Evolutionary conservation across 306 rosid genomes (phyloP).

Genomic region (Vigna angularis): DNA sequence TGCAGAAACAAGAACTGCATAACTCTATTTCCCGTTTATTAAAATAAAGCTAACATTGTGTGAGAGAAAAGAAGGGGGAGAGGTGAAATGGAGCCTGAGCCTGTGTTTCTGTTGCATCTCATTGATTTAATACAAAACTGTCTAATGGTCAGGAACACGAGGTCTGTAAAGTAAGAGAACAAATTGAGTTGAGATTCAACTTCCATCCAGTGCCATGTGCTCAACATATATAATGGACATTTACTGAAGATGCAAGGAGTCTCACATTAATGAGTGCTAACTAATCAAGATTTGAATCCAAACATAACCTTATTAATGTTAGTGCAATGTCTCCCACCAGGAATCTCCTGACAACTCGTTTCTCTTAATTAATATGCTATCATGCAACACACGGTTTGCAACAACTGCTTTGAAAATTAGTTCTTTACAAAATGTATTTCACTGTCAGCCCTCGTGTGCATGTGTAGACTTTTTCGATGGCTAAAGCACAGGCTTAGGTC

Average conservation of each 20-base stretch:
- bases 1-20: background rate
- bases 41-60: background rate
- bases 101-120: background rate
- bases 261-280: no score
- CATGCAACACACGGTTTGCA: constrained; percentile 1
- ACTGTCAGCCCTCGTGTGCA: constrained; percentile 28
- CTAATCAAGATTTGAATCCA: background rate
- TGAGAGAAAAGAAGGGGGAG: background rate
- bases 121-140: background rate
- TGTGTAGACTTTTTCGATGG: constrained; percentile 3
- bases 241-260: no score
- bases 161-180: no score
- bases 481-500: constrained; percentile 18
- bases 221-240: no score
- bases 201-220: no score
- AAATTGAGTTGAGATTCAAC: no score
- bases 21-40: background rate
- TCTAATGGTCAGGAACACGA: background rate
- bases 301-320: no score
- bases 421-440: background rate
- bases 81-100: background rate
- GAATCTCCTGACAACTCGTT: background rate
- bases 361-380: background rate
- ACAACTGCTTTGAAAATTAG: background rate
- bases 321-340: constrained; percentile 21